Conservation (phyloP, 352 stramenopile species). For the Phytophthora fragariae region DNA sequence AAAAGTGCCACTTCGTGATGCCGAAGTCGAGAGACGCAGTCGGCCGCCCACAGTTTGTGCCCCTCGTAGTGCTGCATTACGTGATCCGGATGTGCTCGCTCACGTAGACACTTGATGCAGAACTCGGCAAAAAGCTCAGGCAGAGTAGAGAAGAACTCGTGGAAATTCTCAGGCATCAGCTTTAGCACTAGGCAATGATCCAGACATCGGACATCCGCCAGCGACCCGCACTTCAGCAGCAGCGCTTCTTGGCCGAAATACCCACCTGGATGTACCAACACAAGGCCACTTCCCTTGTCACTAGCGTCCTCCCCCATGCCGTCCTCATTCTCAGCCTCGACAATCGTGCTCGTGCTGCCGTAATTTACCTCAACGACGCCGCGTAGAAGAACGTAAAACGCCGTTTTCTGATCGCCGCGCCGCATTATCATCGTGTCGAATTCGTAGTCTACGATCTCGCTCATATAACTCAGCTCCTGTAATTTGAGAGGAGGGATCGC, state of each 20-base stretch:
- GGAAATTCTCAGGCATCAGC: slow-evolving; percentile 49
- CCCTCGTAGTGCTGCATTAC: slow-evolving; percentile 78
- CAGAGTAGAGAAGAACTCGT: slow-evolving; percentile 62
- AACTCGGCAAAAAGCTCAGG: slow-evolving; percentile 73
- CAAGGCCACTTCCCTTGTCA: slow-evolving; percentile 26
- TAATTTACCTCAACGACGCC: slow-evolving; percentile 53
- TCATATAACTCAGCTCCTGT: slow-evolving; percentile 64
- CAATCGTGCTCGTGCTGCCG: slow-evolving; percentile 18
- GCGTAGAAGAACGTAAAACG: slow-evolving; percentile 60
- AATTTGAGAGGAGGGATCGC: slow-evolving; percentile 63
- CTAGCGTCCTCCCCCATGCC: background rate
- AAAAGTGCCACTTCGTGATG: slow-evolving; percentile 67
- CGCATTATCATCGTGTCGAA: slow-evolving; percentile 41
- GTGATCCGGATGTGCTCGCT: slow-evolving; percentile 54
- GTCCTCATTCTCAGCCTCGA: slow-evolving; percentile 18
- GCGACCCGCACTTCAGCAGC: slow-evolving; percentile 51
- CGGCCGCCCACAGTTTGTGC: slow-evolving; percentile 64
- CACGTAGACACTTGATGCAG: slow-evolving; percentile 71
- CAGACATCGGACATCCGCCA: slow-evolving; percentile 42
- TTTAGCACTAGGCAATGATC: slow-evolving; percentile 62
- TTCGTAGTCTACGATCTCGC: slow-evolving; percentile 55
- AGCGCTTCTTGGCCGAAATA: slow-evolving; percentile 79
- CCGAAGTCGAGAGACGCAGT: slow-evolving; percentile 52
- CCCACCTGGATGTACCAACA: slow-evolving; percentile 54
- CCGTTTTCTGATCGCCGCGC: slow-evolving; percentile 31